A percentile compares a stretch with the other conserved stretches of the same genome.
These are phyloP conservation scores for Cyberlindnera meyerae DNA, from an alignment of 805 yeast genomes.

Conservation along the genomic window DNA sequence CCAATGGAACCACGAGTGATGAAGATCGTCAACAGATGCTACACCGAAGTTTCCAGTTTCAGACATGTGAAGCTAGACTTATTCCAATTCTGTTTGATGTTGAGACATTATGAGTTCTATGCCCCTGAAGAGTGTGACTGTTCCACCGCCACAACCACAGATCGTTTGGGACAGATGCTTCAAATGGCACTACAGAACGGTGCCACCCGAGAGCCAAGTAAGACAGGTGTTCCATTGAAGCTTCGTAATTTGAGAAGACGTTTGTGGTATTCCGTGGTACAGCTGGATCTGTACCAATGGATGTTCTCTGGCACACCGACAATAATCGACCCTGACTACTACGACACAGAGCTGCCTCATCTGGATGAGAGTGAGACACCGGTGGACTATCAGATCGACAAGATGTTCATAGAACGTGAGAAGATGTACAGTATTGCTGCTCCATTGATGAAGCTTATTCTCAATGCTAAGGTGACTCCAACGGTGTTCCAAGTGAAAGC, in stretches of 20 bases:
- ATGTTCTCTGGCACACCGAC: constrained; percentile 22
- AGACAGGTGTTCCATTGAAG: constrained; percentile 8
- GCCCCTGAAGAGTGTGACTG: constrained; percentile 26
- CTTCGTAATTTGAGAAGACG: constrained; percentile 21
- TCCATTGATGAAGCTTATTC: constrained; percentile 17
- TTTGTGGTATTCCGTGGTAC: constrained; percentile 21
- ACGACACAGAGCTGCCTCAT: constrained; percentile 24
- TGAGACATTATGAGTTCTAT: constrained; percentile 13
- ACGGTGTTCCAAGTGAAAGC: constrained; percentile 10
- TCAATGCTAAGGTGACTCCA: constrained; percentile 19
- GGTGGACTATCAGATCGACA: constrained; percentile 18
- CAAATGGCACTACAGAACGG: constrained; percentile 20
- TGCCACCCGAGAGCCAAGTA: constrained; percentile 23
- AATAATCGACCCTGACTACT: constrained; percentile 16
- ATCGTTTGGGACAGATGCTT: constrained; percentile 19
- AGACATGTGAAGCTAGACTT: constrained; percentile 12
- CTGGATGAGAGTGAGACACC: constrained; percentile 20
- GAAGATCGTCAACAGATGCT: constrained; percentile 12
- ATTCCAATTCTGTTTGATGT: constrained; percentile 20
- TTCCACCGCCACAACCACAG: constrained; percentile 14
- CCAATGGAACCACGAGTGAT: constrained; percentile 13
- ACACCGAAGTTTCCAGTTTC: constrained; percentile 14
- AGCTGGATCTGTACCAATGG: constrained; percentile 19
- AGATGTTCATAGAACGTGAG: constrained; percentile 12
- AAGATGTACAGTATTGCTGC: constrained; percentile 13